Percentiles rank a stretch among this genome's conserved stretches.
Evolutionary conservation across 768 basidiomycete species (phyloP).

Genomic region (Lyophyllum semitale): DNA sequence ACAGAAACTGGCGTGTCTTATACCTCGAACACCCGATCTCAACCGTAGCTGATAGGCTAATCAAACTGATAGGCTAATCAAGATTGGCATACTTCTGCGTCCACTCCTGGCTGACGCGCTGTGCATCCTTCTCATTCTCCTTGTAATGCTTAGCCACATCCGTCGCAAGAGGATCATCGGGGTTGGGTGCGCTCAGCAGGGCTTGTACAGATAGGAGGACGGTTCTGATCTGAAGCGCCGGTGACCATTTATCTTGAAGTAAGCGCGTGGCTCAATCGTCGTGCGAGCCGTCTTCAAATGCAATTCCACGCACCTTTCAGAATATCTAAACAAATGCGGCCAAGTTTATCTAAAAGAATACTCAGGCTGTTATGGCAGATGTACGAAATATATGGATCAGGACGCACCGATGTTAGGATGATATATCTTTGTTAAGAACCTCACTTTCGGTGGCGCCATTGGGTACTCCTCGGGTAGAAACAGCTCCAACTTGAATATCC

Average conservation of each 20-base stretch:
- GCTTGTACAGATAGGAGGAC: slow-evolving; percentile 97
- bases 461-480: slow-evolving; percentile 99
- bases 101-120: slow-evolving; percentile 93
- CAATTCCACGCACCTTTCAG: slow-evolving; percentile 71
- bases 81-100: slow-evolving; percentile 79
- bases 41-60: background rate
- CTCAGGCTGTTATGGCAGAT: background rate
- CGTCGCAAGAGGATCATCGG: slow-evolving; percentile 92
- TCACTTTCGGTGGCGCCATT: slow-evolving; percentile 98
- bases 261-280: background rate
- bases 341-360: slow-evolving; percentile 83
- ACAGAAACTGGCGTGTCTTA: background rate
- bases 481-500: slow-evolving; percentile 92
- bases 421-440: slow-evolving; percentile 98
- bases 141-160: slow-evolving; percentile 99
- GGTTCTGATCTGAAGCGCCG: slow-evolving; percentile 97
- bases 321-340: slow-evolving; percentile 97
- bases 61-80: slow-evolving; percentile 9
- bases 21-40: background rate
- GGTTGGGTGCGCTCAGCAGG: slow-evolving; percentile 94
- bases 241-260: slow-evolving; percentile 93
- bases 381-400: background rate
- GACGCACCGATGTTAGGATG: slow-evolving; percentile 97
- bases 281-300: background rate
- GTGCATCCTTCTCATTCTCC: slow-evolving; percentile 92